Evolutionary conservation across 768 basidiomycete genomes (phyloP).

Genomic region (Coprinopsis cinerea): DNA sequence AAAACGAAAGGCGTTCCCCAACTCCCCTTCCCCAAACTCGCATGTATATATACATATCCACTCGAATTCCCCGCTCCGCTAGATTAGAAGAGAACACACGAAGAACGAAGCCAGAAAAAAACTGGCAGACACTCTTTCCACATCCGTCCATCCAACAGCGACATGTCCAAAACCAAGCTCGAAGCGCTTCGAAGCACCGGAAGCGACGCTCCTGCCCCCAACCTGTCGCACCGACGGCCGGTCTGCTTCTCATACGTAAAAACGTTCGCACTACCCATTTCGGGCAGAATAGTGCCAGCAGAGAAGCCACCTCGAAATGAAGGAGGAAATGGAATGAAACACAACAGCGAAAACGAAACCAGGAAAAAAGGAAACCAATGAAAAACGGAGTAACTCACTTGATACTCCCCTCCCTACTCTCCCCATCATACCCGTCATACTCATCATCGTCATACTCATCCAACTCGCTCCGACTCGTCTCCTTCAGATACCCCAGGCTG

Average conservation of each 20-base stretch:
- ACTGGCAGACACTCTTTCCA: background rate
- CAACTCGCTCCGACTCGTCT: conserved; percentile 4
- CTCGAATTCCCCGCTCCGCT: background rate
- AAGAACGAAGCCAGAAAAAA: conserved; percentile 8
- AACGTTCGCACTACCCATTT: too few species aligned
- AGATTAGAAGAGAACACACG: conserved; percentile 1
- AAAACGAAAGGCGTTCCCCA: background rate
- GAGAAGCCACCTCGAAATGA: conserved; percentile 1
- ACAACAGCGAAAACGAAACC: conserved; percentile 1
- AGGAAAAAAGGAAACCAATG: conserved; percentile 12
- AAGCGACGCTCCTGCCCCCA: background rate
- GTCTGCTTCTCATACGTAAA: conserved; percentile 7
- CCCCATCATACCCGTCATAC: conserved; percentile 17
- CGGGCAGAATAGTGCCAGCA: too few species aligned
- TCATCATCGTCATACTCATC: conserved; percentile 17
- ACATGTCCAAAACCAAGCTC: conserved; percentile 10
- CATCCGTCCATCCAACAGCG: conserved; percentile 1
- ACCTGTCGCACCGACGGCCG: background rate
- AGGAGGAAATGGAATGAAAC: background rate
- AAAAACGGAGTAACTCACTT: conserved; percentile 25
- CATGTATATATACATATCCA: background rate
- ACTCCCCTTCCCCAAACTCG: background rate
- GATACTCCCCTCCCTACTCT: conserved; percentile 27
- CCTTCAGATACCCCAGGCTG: conserved; percentile 2
- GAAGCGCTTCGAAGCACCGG: conserved; percentile 2